Conservation (phyloP, 1,139 yeast species). For the Candida glucosophila region DNA sequence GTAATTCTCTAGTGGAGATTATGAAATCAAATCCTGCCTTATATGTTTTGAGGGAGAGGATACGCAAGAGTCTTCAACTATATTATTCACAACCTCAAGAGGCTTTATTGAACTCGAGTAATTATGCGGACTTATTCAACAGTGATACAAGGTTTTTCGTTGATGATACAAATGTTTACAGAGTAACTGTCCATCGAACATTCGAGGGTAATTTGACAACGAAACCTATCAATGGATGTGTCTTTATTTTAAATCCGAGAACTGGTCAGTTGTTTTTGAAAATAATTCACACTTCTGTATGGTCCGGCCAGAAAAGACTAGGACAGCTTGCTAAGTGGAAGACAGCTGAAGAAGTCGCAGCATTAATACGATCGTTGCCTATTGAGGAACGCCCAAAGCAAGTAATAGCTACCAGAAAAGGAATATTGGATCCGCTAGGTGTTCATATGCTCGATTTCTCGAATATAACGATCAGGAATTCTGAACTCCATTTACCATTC, state of each 20-base stretch:
- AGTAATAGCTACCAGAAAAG: conserved; percentile 81
- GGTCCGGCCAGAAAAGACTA: conserved; percentile 95
- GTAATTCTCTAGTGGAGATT: conserved; percentile 86
- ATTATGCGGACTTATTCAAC: conserved; percentile 84
- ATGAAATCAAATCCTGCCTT: conserved; percentile 95
- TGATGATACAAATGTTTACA: conserved; percentile 88
- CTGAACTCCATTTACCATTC: conserved; percentile 86
- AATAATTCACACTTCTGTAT: conserved; percentile 87
- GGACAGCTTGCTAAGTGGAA: conserved; percentile 97
- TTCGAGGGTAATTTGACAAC: conserved; percentile 90
- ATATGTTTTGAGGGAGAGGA: conserved; percentile 84
- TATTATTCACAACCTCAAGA: conserved; percentile 93
- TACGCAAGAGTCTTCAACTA: conserved; percentile 86
- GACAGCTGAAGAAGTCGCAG: conserved; percentile 96
- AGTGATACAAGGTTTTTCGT: conserved; percentile 76
- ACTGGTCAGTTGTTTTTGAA: conserved; percentile 85
- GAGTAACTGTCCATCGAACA: conserved; percentile 90
- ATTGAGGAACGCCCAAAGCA: conserved; percentile 93
- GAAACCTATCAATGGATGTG: conserved; percentile 89
- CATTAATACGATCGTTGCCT: conserved; percentile 80
- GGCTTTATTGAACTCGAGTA: conserved; percentile 79
- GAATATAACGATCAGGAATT: conserved; percentile 78
- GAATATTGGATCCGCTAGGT: conserved; percentile 89
- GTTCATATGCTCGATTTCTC: conserved; percentile 98
- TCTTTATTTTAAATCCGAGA: conserved; percentile 82